Percentiles rank a stretch among this genome's conserved stretches.
These are phyloP conservation scores for Cordyceps militaris DNA, from an alignment of 2,329 filamentous ascomycete genomes.

Conservation along the genomic window DNA sequence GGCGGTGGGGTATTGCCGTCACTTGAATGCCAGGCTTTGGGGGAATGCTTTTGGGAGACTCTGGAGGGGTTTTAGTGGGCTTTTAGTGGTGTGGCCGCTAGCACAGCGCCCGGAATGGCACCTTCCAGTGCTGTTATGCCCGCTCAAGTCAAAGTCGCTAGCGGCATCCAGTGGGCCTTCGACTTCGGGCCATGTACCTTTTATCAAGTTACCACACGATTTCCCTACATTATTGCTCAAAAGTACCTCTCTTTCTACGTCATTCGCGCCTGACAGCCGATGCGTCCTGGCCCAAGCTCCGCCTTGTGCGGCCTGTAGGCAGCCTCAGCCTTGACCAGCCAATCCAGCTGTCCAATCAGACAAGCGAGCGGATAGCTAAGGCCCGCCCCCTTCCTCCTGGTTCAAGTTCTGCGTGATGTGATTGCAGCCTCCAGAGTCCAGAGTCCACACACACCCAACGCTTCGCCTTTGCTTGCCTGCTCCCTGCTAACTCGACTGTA, in stretches of 20 bases:
- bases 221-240: not conserved
- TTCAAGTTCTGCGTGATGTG: no score
- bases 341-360: not conserved
- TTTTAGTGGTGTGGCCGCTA: not conserved
- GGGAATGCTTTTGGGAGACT: not conserved
- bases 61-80: not conserved
- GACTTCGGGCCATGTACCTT: not conserved
- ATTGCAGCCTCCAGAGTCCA: not conserved
- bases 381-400: not conserved
- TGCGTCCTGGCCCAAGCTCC: slow-evolving; percentile 3
- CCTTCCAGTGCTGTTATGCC: no score
- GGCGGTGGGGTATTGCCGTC: slow-evolving; percentile 1
- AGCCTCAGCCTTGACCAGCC: not conserved
- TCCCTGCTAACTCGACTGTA: not conserved
- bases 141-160: no score
- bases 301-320: not conserved
- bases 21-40: not conserved
- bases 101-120: not conserved
- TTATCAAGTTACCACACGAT: not conserved
- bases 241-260: not conserved
- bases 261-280: slow-evolving; percentile 8
- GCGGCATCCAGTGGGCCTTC: no score
- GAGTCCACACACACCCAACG: not conserved
- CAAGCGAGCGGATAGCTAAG: not conserved
- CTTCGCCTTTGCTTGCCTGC: not conserved